These are phyloP conservation scores for Fomitiporia mediterranea DNA, from an alignment of 1,284 basidiomycete species.

Conservation along the genomic window DNA sequence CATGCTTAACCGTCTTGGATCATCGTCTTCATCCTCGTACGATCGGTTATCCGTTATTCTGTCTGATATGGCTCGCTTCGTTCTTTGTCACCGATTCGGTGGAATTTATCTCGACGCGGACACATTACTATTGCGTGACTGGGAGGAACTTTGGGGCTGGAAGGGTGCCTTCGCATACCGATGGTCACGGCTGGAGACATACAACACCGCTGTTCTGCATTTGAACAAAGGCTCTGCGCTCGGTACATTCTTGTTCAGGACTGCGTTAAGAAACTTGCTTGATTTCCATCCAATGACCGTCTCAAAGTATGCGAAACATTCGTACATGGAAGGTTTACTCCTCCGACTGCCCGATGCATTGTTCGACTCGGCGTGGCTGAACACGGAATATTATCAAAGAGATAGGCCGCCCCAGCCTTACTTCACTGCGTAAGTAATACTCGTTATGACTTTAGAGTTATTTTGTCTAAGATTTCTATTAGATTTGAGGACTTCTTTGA, in stretches of 20 bases:
- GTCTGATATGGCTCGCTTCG: constrained; percentile 85
- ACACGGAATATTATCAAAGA: constrained; percentile 77
- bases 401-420: constrained; percentile 82
- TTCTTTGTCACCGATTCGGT: constrained; percentile 80
- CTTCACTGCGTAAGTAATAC: constrained; percentile 61
- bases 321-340: constrained; percentile 66
- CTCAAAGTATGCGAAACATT: constrained; percentile 74
- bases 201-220: constrained; percentile 84
- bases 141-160: constrained; percentile 89
- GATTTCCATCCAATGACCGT: constrained; percentile 90
- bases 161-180: constrained; percentile 84
- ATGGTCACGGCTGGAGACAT: constrained; percentile 76
- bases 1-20: constrained; percentile 70
- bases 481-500: constrained; percentile 81
- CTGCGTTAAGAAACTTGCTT: constrained; percentile 78
- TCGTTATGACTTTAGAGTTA: background rate
- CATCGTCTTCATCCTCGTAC: constrained; percentile 68
- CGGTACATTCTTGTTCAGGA: constrained; percentile 78
- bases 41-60: constrained; percentile 79
- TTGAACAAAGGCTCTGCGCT: constrained; percentile 80
- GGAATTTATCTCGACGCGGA: constrained; percentile 87
- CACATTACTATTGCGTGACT: constrained; percentile 83
- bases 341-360: constrained; percentile 79
- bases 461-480: constrained; percentile 11
- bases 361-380: constrained; percentile 86